Evolutionary conservation across 2,329 filamentous ascomycete species (phyloP).

Genomic region (Paracorniculantispora psalliotae): DNA sequence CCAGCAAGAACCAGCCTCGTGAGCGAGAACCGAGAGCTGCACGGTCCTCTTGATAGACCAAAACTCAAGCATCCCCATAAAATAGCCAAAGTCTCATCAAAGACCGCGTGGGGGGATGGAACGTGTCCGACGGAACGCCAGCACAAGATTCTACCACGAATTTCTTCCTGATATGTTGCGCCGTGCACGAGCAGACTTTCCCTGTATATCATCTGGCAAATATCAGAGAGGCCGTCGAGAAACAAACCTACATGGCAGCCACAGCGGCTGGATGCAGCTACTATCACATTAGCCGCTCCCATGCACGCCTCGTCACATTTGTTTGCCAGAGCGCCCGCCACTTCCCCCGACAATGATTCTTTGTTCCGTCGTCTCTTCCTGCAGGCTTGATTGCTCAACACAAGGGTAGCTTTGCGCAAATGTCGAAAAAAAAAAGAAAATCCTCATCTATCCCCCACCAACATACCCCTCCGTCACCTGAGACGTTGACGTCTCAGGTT

Average conservation of each 20-base stretch:
- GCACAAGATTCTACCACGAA: not conserved
- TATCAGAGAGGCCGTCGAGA: not conserved
- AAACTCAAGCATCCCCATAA: not conserved
- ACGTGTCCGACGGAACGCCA: not conserved
- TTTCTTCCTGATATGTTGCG: not conserved
- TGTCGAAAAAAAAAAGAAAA: not conserved
- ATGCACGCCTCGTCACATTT: not conserved
- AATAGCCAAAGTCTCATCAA: not conserved
- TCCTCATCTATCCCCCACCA: not conserved
- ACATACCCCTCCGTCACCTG: slow-evolving; percentile 14
- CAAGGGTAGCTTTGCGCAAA: not conserved
- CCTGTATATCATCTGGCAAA: not conserved
- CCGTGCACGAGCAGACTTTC: not conserved
- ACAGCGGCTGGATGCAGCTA: not conserved
- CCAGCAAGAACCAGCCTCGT: not conserved
- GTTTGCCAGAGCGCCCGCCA: not conserved
- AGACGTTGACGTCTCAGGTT: slow-evolving; percentile 20
- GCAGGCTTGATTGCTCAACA: not conserved
- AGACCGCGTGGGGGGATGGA: not conserved
- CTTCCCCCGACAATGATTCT: not conserved
- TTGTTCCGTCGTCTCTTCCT: not conserved
- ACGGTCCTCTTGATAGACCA: not conserved
- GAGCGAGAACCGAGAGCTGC: not conserved
- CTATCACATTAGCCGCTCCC: slow-evolving; percentile 3
- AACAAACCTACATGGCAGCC: not conserved